These are phyloP conservation scores for Diaporthe aspalathi DNA, from an alignment of 2,329 filamentous ascomycete species.

Conservation along the genomic window DNA sequence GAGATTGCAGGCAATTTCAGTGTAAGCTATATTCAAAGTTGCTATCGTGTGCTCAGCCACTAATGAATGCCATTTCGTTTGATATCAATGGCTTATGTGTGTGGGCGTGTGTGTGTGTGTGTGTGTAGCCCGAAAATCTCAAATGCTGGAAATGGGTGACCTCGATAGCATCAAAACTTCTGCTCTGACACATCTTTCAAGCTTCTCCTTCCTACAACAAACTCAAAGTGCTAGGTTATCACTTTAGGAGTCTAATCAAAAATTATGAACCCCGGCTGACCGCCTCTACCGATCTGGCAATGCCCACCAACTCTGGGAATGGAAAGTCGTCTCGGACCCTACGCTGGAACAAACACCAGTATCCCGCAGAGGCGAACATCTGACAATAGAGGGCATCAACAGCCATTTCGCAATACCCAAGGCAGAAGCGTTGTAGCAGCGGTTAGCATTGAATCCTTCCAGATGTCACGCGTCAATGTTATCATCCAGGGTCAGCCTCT, in stretches of 20 bases:
- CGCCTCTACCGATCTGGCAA: conserved; percentile 8
- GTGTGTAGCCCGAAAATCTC: no score
- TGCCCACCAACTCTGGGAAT: conserved; percentile 1
- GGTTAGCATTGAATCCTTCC: conserved; percentile 11
- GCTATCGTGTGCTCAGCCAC: not conserved
- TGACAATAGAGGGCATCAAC: not conserved
- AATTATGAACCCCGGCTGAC: conserved; percentile 1
- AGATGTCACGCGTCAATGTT: not conserved
- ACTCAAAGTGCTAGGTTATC: not conserved
- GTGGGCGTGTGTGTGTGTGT: no score
- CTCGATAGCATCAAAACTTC: no score
- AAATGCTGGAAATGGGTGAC: no score
- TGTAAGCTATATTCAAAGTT: not conserved
- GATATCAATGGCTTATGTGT: not conserved
- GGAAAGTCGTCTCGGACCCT: not conserved
- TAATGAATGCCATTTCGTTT: not conserved
- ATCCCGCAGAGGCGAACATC: not conserved
- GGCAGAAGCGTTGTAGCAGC: not conserved
- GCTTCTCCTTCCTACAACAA: no score
- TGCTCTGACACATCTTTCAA: no score
- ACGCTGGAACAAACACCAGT: not conserved
- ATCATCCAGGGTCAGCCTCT: not conserved
- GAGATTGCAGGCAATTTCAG: no score
- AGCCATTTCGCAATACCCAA: not conserved
- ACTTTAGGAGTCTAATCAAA: conserved; percentile 23